These are phyloP conservation scores for Ogataea populi-albae DNA, from an alignment of 805 yeast species.

Conservation along the genomic window DNA sequence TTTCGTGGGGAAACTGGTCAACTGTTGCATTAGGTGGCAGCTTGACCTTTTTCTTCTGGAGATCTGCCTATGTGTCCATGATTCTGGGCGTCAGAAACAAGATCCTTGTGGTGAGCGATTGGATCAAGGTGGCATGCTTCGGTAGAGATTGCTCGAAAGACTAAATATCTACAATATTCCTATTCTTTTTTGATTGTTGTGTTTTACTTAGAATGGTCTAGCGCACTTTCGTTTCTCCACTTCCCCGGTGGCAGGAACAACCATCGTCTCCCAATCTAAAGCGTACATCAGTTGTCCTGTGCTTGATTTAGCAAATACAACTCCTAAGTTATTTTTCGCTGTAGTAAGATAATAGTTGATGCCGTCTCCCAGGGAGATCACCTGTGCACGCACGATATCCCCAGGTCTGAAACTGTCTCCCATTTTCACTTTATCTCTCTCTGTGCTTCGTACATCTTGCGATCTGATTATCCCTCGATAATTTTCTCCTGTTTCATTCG, in stretches of 20 bases:
- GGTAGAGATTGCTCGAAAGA: slow-evolving; percentile 94
- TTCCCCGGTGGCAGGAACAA: slow-evolving; percentile 69
- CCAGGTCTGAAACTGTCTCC: slow-evolving; percentile 85
- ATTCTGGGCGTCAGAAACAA: slow-evolving; percentile 84
- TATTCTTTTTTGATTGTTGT: background rate
- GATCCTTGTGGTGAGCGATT: slow-evolving; percentile 78
- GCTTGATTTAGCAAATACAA: slow-evolving; percentile 76
- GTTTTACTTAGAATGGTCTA: slow-evolving; percentile 58
- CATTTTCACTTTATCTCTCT: slow-evolving; percentile 80
- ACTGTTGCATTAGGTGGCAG: slow-evolving; percentile 80
- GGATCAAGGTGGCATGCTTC: slow-evolving; percentile 81
- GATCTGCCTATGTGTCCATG: slow-evolving; percentile 90
- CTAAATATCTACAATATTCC: slow-evolving; percentile 24
- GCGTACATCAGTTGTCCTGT: slow-evolving; percentile 81
- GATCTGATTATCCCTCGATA: slow-evolving; percentile 82
- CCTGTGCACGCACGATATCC: slow-evolving; percentile 81
- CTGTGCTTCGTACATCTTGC: slow-evolving; percentile 88
- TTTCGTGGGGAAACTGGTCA: slow-evolving; percentile 75
- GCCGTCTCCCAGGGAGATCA: slow-evolving; percentile 92
- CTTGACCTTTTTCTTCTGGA: slow-evolving; percentile 88
- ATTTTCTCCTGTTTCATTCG: slow-evolving; percentile 79
- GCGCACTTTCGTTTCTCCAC: slow-evolving; percentile 87
- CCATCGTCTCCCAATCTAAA: slow-evolving; percentile 94
- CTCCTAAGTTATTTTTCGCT: slow-evolving; percentile 89
- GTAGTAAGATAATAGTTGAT: slow-evolving; percentile 85